phyloP scores from a whole-genome alignment of 202 grass and related monocot species.

The Panicum hallii region DNA sequence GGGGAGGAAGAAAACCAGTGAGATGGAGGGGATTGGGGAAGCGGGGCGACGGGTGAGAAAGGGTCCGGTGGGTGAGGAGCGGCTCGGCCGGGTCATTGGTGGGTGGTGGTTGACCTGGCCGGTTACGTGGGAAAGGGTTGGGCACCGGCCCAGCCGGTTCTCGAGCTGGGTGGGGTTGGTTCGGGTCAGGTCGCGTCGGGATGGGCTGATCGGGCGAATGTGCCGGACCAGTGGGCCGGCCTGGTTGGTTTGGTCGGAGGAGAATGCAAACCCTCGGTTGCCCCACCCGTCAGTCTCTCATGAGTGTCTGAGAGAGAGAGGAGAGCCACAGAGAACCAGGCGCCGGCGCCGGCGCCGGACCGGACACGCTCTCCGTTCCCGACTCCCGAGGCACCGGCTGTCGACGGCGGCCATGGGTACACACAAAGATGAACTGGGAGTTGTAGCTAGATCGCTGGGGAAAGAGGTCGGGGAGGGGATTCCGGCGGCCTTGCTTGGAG shows the following conservation, averaged over 20 bases:
- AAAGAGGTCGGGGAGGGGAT: too few species aligned
- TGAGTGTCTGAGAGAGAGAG: neutral
- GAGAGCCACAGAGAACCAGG: too few species aligned
- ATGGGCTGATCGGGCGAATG: neutral
- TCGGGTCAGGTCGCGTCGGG: neutral
- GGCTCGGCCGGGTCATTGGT: neutral
- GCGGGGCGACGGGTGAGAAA: neutral
- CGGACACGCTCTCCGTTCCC: too few species aligned
- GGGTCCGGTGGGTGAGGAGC: neutral
- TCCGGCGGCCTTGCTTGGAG: too few species aligned
- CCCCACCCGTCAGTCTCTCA: neutral
- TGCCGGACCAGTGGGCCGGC: conserved; percentile 5
- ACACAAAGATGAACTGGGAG: too few species aligned
- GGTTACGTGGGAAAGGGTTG: neutral
- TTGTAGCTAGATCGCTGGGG: too few species aligned
- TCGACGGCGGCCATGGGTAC: too few species aligned
- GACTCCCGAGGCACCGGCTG: too few species aligned
- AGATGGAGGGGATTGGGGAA: neutral
- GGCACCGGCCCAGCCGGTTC: conserved; percentile 42
- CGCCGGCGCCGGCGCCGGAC: too few species aligned
- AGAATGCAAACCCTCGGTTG: neutral
- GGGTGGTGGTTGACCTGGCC: neutral
- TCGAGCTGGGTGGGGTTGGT: neutral
- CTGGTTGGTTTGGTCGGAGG: conserved; percentile 3
- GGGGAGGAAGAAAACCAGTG: conserved; percentile 33